Evolutionary conservation across 73 alveolate species (phyloP).

Genomic region (Symbiodinium pilosum): DNA sequence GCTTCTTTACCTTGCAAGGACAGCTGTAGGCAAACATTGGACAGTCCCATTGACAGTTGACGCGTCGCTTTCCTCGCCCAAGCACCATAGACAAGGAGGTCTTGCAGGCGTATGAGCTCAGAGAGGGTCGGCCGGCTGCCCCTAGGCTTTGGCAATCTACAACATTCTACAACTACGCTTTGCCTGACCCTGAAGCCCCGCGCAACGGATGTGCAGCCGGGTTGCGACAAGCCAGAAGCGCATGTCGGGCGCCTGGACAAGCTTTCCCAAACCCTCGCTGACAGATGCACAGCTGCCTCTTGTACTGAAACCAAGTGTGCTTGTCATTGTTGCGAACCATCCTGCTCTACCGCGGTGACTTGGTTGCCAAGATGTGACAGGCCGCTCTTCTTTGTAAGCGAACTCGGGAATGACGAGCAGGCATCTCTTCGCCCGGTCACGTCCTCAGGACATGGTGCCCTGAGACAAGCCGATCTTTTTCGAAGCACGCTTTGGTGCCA

Average conservation of each 20-base stretch:
- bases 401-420: no score
- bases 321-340: no score
- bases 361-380: no score
- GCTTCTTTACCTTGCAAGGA: slow-evolving; percentile 27
- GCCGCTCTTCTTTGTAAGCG: no score
- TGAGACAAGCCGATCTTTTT: background rate
- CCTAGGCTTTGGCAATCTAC: no score
- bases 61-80: background rate
- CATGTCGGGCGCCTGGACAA: slow-evolving; percentile 50
- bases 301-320: no score
- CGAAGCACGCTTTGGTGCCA: background rate
- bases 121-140: slow-evolving; percentile 58
- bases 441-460: slow-evolving; percentile 5
- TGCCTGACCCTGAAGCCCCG: background rate
- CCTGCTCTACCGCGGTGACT: no score
- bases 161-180: no score
- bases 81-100: slow-evolving; percentile 75
- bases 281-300: no score
- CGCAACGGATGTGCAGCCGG: background rate
- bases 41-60: background rate
- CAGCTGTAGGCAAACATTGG: background rate
- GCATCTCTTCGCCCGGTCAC: no score
- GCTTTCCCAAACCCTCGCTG: no score
- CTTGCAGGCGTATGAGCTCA: slow-evolving; percentile 82
- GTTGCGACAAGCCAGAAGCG: slow-evolving; percentile 52